These are phyloP conservation scores for Pterocarpus santalinus DNA, from an alignment of 306 rosid species.

Conservation along the genomic window DNA sequence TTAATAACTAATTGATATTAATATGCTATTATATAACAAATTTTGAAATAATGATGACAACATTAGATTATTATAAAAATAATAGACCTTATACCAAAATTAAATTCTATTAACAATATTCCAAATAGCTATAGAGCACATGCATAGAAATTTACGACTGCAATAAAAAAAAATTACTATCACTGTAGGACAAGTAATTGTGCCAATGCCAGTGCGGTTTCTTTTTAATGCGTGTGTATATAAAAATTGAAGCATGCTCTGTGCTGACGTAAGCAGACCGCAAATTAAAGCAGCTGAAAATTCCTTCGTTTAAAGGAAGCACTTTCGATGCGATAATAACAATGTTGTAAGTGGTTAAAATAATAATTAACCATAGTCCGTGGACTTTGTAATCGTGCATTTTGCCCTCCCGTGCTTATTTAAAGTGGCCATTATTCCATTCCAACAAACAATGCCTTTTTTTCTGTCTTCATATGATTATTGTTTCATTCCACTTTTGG, in stretches of 20 bases:
- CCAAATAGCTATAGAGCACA: not conserved
- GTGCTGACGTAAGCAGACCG: conserved; percentile 52
- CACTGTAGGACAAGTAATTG: not conserved
- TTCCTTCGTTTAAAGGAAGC: conserved; percentile 42
- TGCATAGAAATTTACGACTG: not conserved
- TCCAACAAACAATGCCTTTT: conserved; percentile 53
- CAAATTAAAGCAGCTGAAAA: conserved; percentile 34
- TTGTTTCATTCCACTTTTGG: conserved; percentile 43
- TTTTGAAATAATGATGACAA: too few relatives aligned
- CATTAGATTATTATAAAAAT: too few relatives aligned
- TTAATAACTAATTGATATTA: too few relatives aligned
- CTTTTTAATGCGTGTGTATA: not conserved
- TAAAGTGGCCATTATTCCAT: conserved; percentile 50
- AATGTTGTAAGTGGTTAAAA: too few relatives aligned
- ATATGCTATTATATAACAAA: too few relatives aligned
- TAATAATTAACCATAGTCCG: not conserved
- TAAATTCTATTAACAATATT: too few relatives aligned
- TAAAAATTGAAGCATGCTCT: conserved; percentile 51
- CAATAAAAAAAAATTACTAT: not conserved
- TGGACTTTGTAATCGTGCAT: conserved; percentile 51
- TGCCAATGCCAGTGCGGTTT: not conserved
- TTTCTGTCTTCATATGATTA: conserved; percentile 49
- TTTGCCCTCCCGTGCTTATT: conserved; percentile 66
- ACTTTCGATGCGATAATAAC: conserved; percentile 31
- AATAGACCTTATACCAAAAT: too few relatives aligned